Conservation (phyloP, 176 grass and related monocot genomes). For the Cocos nucifera region DNA sequence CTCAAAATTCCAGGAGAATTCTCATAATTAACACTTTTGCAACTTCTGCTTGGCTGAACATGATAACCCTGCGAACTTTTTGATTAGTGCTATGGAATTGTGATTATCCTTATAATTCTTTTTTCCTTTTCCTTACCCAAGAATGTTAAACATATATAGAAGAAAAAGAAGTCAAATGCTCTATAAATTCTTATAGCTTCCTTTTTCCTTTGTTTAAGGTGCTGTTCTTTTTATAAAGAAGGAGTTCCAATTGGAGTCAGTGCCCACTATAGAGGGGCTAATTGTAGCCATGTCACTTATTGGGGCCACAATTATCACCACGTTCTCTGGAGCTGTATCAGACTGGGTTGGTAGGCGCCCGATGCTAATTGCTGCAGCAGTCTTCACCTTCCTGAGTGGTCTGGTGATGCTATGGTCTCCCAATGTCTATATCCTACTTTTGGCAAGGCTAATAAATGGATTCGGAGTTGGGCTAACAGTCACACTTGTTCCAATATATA, state of each 20-base stretch:
- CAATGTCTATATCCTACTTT: conserved; percentile 70
- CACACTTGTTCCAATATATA: conserved; percentile 80
- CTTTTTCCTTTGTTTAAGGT: conserved; percentile 29
- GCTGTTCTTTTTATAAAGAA: conserved; percentile 84
- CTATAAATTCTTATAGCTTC: too few relatives aligned
- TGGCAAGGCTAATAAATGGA: conserved; percentile 70
- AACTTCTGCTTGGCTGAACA: too few relatives aligned
- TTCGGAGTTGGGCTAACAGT: conserved; percentile 80
- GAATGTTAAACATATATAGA: too few relatives aligned
- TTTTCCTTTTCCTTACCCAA: too few relatives aligned
- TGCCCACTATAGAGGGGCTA: conserved; percentile 74
- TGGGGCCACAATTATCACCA: conserved; percentile 81
- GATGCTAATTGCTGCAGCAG: conserved; percentile 62
- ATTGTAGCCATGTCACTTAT: conserved; percentile 91
- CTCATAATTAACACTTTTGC: too few relatives aligned
- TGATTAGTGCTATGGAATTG: too few relatives aligned
- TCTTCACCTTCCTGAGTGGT: conserved; percentile 65
- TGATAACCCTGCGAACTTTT: too few relatives aligned
- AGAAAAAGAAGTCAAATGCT: too few relatives aligned
- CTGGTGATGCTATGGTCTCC: conserved; percentile 83
- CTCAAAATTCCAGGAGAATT: too few relatives aligned
- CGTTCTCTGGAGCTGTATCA: conserved; percentile 62
- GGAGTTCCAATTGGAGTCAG: conserved; percentile 59
- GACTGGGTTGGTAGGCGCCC: conserved; percentile 70
- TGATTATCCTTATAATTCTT: too few relatives aligned